Percentiles rank a stretch among this genome's conserved stretches.
phyloP scores from a whole-genome alignment of 176 grass and related monocot genomes.

The Musa itinerans region DNA sequence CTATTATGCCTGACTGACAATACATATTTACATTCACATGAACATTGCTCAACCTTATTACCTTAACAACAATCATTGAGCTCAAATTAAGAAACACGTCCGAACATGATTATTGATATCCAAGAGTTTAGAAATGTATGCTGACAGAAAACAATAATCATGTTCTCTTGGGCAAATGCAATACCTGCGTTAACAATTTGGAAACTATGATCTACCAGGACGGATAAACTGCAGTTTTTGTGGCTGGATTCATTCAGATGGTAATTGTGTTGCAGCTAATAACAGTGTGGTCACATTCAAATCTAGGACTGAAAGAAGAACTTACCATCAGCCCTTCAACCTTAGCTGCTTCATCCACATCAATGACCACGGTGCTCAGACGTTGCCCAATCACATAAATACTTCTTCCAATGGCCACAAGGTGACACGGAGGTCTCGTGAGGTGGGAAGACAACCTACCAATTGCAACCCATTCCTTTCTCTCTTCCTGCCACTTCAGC shows the following conservation, averaged over 20 bases:
- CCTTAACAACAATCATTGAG: too few relatives aligned
- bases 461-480: constrained; percentile 33
- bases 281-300: constrained; percentile 31
- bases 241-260: constrained; percentile 28
- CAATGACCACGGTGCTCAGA: constrained; percentile 33
- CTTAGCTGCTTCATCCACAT: constrained; percentile 38
- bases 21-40: too few relatives aligned
- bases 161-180: background rate
- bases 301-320: constrained; percentile 21
- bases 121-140: too few relatives aligned
- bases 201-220: background rate
- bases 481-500: constrained; percentile 47
- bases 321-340: constrained; percentile 31
- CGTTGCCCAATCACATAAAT: constrained; percentile 48
- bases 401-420: constrained; percentile 38
- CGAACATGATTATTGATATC: too few relatives aligned
- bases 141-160: too few relatives aligned
- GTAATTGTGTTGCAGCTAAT: constrained; percentile 59
- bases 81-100: too few relatives aligned
- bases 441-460: constrained; percentile 50
- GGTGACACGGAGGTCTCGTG: constrained; percentile 26
- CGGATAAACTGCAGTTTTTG: background rate
- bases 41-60: too few relatives aligned
- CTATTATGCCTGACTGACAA: too few relatives aligned
- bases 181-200: background rate